Conservation (phyloP, 495 filamentous ascomycete species). For the Parathielavia appendiculata region DNA sequence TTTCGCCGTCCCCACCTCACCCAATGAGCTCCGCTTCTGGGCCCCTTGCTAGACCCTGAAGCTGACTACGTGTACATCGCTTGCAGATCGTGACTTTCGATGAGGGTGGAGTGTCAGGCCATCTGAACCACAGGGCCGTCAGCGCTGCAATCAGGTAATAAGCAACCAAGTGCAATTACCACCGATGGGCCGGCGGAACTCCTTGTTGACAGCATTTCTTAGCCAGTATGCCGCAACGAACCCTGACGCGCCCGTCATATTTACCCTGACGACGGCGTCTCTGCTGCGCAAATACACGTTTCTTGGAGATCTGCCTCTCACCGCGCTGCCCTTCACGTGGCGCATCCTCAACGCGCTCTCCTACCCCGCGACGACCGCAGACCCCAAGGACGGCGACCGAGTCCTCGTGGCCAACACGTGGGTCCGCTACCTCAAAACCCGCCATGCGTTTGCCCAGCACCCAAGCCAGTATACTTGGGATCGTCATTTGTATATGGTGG, state of each 20-base stretch:
- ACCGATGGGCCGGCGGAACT: background rate
- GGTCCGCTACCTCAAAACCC: constrained; percentile 34
- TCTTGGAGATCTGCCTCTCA: constrained; percentile 37
- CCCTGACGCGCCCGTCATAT: constrained; percentile 31
- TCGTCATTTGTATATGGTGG: constrained; percentile 38
- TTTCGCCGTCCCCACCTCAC: background rate
- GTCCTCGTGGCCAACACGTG: constrained; percentile 36
- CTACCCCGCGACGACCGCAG: constrained; percentile 24
- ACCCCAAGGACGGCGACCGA: constrained; percentile 23
- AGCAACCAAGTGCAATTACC: constrained; percentile 1
- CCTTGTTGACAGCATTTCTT: constrained; percentile 7
- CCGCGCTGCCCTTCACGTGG: constrained; percentile 36
- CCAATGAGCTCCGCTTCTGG: background rate
- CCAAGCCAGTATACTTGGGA: constrained; percentile 42
- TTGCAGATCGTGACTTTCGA: constrained; percentile 43
- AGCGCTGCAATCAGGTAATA: constrained; percentile 42
- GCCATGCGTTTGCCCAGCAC: constrained; percentile 36
- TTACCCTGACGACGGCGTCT: constrained; percentile 34
- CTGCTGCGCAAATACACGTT: constrained; percentile 39
- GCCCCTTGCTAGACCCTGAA: background rate
- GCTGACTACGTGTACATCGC: constrained; percentile 7
- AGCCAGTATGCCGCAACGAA: constrained; percentile 34
- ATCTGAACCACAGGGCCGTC: constrained; percentile 43
- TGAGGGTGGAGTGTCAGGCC: constrained; percentile 38
- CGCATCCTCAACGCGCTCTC: constrained; percentile 35